Evolutionary conservation across 805 yeast genomes (phyloP), one percentile per base, ranked within the genome.

Genomic region (Candida gorgasii): DNA sequence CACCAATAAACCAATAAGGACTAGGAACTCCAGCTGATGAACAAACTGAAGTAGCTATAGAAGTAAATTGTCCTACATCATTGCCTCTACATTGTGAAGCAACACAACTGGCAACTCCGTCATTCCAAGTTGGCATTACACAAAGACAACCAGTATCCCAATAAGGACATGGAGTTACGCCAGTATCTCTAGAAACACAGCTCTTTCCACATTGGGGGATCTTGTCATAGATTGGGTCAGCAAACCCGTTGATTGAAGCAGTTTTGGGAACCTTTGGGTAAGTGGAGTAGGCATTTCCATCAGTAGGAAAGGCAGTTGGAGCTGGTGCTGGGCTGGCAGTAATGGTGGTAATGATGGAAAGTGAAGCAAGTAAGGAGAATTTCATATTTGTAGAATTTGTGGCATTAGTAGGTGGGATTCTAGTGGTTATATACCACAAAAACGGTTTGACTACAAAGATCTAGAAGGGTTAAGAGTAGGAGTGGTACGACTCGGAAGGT

Each of bases 61-160:
- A 31, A 18, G 48, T 46, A 20, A 63, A 66, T 20, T 51, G 28
- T 16, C 35, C 46, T 24, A 67, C 71, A 13, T 59, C 58, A 14
- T 40, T 31, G 44, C 72, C 72, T 18, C 42, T 34, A 39, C 77
- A 69, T 30, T 66, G 68, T 12, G 44, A 45, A 27, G 58, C 67
- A 28, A 74, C 65, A 62, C 74, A 69, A 36, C 57, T 53, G 32
- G 65, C 72, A 24, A 68, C 44, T 16, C 5, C 17, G 11, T 58
- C 60, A 31, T 51, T 55, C 54, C 59, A 69, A 28, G 50, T 48
- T 29, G 68, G 52, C 64, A 69, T 67, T 19, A 65, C 69, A 62
- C 74, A 69, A 42, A 69, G 61, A 54, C 74, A 69, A 9, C 74
- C 74, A 39, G 73, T 61, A 52, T 69, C 74, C 72, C 73, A 69